Percentiles rank a stretch among this genome's conserved stretches.
Evolutionary conservation across 1,284 basidiomycete species (phyloP).

Genomic region (Trichosporon sp.): DNA sequence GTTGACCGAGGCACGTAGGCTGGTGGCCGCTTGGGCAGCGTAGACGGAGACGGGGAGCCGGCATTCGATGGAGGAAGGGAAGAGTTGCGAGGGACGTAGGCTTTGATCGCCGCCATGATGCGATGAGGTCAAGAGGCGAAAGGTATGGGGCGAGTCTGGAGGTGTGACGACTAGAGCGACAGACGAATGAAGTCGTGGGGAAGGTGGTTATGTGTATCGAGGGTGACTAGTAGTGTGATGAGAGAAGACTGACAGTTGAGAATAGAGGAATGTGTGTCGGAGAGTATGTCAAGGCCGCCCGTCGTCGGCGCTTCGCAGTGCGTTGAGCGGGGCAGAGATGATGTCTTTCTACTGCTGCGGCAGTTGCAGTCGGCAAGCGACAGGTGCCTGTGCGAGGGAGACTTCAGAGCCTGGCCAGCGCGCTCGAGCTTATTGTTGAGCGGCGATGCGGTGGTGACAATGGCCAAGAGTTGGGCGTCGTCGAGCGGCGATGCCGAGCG

Average conservation of each 20-base stretch:
- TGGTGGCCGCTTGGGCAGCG: conserved; percentile 4
- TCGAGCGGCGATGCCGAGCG: background rate
- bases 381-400: conserved; percentile 1
- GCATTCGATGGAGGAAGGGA: conserved; percentile 14
- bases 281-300: no score
- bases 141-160: background rate
- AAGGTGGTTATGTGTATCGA: background rate
- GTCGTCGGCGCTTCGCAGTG: background rate
- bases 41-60: conserved; percentile 6
- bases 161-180: background rate
- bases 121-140: background rate
- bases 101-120: conserved; percentile 15
- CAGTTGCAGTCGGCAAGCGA: background rate
- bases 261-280: background rate
- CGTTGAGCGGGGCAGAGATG: background rate
- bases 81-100: conserved; percentile 20
- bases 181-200: background rate
- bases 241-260: no score
- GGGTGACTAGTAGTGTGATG: background rate
- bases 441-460: background rate
- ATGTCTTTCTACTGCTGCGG: no score
- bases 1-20: conserved; percentile 13
- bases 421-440: conserved; percentile 2
- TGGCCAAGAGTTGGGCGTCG: background rate
- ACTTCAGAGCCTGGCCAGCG: background rate